phyloP scores from a whole-genome alignment of 257 asterid species.

The Salvia hispanica region DNA sequence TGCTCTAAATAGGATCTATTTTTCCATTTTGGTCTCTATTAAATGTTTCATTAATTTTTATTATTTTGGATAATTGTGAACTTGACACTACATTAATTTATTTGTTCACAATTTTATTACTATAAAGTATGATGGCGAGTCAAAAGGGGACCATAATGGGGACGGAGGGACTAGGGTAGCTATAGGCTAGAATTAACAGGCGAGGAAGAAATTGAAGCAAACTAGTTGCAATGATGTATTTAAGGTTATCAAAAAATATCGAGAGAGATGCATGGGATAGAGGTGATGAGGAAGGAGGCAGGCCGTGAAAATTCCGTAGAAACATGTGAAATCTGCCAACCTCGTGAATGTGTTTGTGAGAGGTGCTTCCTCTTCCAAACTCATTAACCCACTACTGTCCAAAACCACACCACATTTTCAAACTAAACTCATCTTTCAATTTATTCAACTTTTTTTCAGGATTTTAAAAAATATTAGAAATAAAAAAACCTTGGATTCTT shows the following conservation, averaged over 20 bases:
- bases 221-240: background rate
- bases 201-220: background rate
- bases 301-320: conserved; percentile 51
- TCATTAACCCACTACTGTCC: conserved; percentile 12
- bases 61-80: too few species aligned
- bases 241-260: background rate
- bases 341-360: conserved; percentile 49
- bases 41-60: too few species aligned
- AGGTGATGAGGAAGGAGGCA: conserved; percentile 30
- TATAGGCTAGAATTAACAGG: too few species aligned
- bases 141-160: too few species aligned
- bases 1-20: too few species aligned
- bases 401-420: background rate
- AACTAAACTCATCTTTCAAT: background rate
- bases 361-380: conserved; percentile 34
- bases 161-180: too few species aligned
- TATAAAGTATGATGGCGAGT: too few species aligned
- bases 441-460: background rate
- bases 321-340: conserved; percentile 51
- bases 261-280: conserved; percentile 46
- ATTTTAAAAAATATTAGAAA: too few species aligned
- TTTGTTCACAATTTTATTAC: too few species aligned
- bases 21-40: too few species aligned
- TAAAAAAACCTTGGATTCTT: conserved; percentile 37
- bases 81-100: too few species aligned